Percentiles rank a stretch among this genome's conserved stretches.
These are phyloP conservation scores for Tetrahymena borealis DNA, from an alignment of 73 alveolate species.

Conservation along the genomic window DNA sequence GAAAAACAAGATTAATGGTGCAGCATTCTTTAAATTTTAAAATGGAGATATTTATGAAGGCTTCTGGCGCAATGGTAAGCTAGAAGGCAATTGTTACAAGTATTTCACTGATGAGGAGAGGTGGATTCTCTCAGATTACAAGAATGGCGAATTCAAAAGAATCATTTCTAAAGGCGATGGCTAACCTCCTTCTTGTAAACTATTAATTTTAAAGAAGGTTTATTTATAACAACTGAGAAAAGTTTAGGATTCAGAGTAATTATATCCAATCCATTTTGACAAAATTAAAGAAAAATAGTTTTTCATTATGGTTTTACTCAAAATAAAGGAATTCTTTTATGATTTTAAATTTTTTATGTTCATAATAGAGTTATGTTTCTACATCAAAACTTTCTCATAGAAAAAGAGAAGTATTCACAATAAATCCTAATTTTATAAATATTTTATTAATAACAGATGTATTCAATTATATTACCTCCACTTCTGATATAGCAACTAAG, in stretches of 20 bases:
- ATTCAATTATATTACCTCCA: neutral
- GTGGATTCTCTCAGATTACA: neutral
- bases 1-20: neutral
- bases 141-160: neutral
- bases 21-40: neutral
- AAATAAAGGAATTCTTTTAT: no score
- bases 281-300: no score
- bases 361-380: no score
- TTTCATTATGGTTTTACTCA: no score
- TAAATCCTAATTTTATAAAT: neutral
- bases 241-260: no score
- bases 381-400: no score
- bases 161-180: neutral
- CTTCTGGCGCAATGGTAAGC: neutral
- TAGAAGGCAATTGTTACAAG: slow-evolving; percentile 1
- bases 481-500: neutral
- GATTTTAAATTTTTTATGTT: no score
- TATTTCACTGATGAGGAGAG: neutral
- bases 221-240: no score
- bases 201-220: neutral
- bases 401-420: neutral
- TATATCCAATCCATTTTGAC: no score
- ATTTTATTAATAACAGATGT: neutral
- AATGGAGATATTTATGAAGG: neutral
- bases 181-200: neutral